Evolutionary conservation across 2,329 filamentous ascomycete genomes (phyloP).

Genomic region (Cladosporium sp.): DNA sequence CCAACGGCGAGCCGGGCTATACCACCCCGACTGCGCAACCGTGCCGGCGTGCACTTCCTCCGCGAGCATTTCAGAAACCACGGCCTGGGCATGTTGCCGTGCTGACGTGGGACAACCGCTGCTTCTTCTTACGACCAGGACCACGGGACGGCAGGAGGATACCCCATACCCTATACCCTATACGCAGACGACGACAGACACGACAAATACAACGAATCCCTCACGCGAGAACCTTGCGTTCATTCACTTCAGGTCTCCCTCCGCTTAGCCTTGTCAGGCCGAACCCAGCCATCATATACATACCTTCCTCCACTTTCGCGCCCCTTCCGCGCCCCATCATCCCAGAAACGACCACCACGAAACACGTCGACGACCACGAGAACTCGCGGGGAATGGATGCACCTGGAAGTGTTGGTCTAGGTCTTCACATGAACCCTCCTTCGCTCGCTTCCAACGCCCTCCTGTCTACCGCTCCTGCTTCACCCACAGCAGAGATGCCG

Average conservation of each 20-base stretch:
- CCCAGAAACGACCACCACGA: not conserved
- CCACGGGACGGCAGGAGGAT: too few species aligned
- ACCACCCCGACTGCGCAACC: not conserved
- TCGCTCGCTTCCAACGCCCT: constrained; percentile 18
- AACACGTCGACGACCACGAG: not conserved
- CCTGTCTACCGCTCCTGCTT: constrained; percentile 31
- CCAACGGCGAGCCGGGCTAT: not conserved
- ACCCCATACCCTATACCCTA: not conserved
- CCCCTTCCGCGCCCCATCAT: not conserved
- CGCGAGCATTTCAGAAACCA: not conserved
- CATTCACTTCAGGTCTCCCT: not conserved
- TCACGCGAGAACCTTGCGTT: not conserved
- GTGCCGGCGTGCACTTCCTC: not conserved
- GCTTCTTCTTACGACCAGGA: too few species aligned
- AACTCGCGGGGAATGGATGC: not conserved
- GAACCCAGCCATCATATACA: not conserved
- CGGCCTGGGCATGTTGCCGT: not conserved
- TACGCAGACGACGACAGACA: not conserved
- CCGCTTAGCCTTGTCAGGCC: not conserved
- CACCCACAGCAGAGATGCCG: constrained; percentile 24
- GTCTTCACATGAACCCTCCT: constrained; percentile 10
- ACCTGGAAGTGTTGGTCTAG: constrained; percentile 14
- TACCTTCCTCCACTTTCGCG: not conserved
- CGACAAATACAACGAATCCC: not conserved
- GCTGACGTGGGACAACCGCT: not conserved